Evolutionary conservation across 495 filamentous ascomycete species (phyloP).

Genomic region (Lasiosphaeria ovina): DNA sequence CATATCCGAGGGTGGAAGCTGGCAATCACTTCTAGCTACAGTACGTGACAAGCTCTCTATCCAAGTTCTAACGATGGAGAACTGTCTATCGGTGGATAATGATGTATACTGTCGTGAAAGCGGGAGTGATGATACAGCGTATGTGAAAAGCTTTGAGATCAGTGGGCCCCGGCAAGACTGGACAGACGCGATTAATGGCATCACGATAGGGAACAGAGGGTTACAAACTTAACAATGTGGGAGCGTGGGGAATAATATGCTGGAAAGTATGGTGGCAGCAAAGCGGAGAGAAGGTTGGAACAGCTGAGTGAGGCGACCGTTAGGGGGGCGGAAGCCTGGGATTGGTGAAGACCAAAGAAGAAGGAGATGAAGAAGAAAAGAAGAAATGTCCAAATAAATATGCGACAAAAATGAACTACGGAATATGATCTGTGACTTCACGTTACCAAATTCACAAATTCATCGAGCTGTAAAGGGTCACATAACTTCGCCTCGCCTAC

Average conservation of each 20-base stretch:
- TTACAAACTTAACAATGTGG: too few relatives aligned
- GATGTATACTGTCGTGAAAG: neutral
- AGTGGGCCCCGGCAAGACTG: neutral
- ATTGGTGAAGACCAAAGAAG: neutral
- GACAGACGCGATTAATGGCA: neutral
- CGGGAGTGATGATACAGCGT: neutral
- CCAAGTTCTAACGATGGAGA: neutral
- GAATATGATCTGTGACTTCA: too few relatives aligned
- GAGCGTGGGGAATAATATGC: neutral
- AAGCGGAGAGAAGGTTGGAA: neutral
- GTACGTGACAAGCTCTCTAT: neutral
- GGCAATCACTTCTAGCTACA: neutral
- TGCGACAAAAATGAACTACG: slow-evolving; percentile 3
- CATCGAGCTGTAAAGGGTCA: too few relatives aligned
- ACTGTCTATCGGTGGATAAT: neutral
- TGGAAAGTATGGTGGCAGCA: neutral
- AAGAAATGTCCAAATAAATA: slow-evolving; percentile 7
- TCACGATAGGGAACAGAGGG: neutral
- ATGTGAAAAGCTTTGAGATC: neutral
- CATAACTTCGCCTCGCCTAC: too few relatives aligned
- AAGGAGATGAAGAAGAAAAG: neutral
- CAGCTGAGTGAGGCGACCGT: slow-evolving; percentile 1
- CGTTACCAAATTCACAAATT: too few relatives aligned
- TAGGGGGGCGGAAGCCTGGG: neutral
- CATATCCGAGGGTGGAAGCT: neutral